A percentile compares a stretch with the other conserved stretches of the same genome.
Evolutionary conservation across 73 alveolate species (phyloP).

Genomic region (Blepharisma stoltei): DNA sequence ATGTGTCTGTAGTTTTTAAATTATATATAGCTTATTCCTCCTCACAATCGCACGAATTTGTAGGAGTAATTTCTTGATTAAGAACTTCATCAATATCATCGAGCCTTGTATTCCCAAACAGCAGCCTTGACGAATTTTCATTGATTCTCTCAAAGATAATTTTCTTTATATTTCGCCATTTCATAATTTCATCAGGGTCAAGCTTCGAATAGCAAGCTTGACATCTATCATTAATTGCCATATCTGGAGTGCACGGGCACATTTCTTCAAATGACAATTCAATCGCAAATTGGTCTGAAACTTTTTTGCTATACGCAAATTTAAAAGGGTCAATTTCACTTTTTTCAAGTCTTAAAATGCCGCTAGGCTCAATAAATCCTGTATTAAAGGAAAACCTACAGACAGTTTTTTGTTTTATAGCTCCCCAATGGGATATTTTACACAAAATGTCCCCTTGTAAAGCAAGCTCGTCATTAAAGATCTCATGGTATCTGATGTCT

Average conservation of each 20-base stretch:
- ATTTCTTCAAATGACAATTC: background rate
- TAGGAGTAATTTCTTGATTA: background rate
- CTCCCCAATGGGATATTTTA: slow-evolving; percentile 2
- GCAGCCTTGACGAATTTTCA: background rate
- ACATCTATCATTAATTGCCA: background rate
- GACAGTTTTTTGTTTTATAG: background rate
- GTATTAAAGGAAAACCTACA: slow-evolving; percentile 23
- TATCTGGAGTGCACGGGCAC: background rate
- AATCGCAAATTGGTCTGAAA: background rate
- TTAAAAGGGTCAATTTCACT: slow-evolving; percentile 5
- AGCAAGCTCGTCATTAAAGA: background rate
- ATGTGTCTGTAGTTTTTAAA: no score
- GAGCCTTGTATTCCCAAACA: slow-evolving; percentile 12
- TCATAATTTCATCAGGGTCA: background rate
- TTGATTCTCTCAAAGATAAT: background rate
- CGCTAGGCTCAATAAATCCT: background rate
- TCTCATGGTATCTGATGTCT: background rate
- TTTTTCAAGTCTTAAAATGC: background rate
- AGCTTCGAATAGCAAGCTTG: background rate
- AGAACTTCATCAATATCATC: slow-evolving; percentile 20
- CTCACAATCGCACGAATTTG: no score
- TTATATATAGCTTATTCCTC: no score
- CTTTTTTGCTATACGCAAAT: background rate
- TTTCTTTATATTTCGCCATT: background rate
- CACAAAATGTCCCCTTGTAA: slow-evolving; percentile 9